Conservation (phyloP, 202 grass and related monocot genomes). For the Schoenoplectus tabernaemontani region DNA sequence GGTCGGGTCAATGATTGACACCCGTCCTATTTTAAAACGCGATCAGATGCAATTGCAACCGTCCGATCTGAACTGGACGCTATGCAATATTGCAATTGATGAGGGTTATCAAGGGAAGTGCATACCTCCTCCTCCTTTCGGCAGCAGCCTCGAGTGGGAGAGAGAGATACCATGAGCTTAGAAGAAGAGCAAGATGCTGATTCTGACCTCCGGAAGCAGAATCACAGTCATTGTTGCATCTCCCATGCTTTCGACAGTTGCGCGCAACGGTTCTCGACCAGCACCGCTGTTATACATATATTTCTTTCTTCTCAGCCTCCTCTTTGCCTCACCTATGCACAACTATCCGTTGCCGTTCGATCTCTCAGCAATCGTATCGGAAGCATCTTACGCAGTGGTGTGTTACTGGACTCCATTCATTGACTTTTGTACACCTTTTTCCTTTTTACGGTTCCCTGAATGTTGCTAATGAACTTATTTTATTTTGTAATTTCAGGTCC, state of each 20-base stretch:
- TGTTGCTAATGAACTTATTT: neutral
- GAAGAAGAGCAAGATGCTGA: neutral
- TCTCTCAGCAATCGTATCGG: conserved; percentile 21
- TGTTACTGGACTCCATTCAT: neutral
- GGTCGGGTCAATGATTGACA: too few species aligned
- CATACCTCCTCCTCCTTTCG: neutral
- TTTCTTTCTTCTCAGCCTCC: conserved; percentile 21
- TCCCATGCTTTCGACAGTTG: conserved; percentile 57
- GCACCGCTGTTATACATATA: conserved; percentile 36
- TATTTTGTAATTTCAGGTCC: neutral
- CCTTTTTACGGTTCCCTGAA: neutral
- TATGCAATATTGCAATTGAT: neutral
- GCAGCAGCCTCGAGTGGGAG: neutral
- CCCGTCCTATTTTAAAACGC: neutral
- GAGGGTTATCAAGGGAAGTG: neutral
- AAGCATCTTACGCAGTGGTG: neutral
- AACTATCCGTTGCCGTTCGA: conserved; percentile 2
- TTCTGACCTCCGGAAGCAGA: neutral
- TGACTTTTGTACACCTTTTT: neutral
- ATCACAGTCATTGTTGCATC: conserved; percentile 60
- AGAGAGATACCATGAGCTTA: neutral
- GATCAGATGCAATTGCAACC: neutral
- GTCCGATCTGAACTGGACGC: neutral
- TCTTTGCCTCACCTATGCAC: conserved; percentile 34
- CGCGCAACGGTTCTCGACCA: conserved; percentile 12